phyloP scores from a whole-genome alignment of 129 eudicot species.

The Flaveria bidentis region DNA sequence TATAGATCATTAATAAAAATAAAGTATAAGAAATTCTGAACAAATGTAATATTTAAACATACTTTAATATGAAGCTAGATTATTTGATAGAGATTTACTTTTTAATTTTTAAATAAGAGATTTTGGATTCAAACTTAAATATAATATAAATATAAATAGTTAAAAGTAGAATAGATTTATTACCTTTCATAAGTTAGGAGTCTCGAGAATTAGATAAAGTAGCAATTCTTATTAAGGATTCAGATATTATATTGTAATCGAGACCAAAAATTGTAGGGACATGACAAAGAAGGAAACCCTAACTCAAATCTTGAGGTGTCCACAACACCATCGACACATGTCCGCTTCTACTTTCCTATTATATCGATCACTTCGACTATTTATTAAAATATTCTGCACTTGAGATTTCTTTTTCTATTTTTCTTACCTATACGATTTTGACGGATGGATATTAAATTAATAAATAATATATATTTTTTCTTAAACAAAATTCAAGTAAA shows the following conservation, averaged over 20 bases:
- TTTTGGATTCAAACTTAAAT: too few species aligned
- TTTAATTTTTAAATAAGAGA: too few species aligned
- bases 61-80: too few species aligned
- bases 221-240: background rate
- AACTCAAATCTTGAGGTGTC: slow-evolving; percentile 17
- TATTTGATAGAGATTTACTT: too few species aligned
- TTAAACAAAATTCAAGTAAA: too few species aligned
- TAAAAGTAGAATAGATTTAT: too few species aligned
- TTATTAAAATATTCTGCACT: slow-evolving; percentile 1
- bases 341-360: slow-evolving; percentile 5
- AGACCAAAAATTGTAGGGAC: slow-evolving; percentile 24
- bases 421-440: background rate
- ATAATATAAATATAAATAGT: too few species aligned
- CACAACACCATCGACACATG: slow-evolving; percentile 25
- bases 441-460: background rate
- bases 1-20: too few species aligned
- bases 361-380: background rate
- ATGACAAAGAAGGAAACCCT: slow-evolving; percentile 21
- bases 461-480: too few species aligned
- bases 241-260: background rate
- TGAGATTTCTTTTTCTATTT: background rate
- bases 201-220: background rate
- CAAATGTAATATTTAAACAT: too few species aligned
- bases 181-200: background rate
- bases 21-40: too few species aligned